Evolutionary conservation across 768 basidiomycete species (phyloP).

Genomic region (Lentinula sp.): DNA sequence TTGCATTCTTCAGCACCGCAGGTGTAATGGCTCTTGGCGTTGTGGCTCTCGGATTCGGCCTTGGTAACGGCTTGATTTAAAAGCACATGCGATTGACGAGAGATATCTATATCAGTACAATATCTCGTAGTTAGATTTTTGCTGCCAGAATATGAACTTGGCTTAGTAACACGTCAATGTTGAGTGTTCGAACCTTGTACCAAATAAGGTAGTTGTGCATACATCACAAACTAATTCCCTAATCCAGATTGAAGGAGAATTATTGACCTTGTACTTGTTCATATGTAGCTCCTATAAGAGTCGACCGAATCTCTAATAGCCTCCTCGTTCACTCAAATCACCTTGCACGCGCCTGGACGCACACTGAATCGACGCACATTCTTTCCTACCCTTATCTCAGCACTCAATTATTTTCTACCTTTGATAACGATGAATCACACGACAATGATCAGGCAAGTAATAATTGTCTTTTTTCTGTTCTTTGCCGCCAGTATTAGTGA

Average conservation of each 20-base stretch:
- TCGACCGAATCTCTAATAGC: not conserved
- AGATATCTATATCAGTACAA: too few relatives aligned
- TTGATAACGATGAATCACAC: not conserved
- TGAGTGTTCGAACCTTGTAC: not conserved
- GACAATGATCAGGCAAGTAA: not conserved
- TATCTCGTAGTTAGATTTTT: too few relatives aligned
- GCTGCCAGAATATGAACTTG: too few relatives aligned
- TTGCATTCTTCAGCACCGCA: not conserved
- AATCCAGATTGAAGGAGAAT: not conserved
- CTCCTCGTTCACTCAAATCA: not conserved
- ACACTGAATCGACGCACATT: not conserved
- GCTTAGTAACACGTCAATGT: too few relatives aligned
- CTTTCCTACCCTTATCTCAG: too few relatives aligned
- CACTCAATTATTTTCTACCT: not conserved
- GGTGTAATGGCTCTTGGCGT: not conserved
- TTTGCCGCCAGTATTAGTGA: not conserved
- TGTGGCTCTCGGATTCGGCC: not conserved
- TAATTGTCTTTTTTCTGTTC: not conserved
- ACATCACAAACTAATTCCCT: not conserved
- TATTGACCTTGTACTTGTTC: not conserved
- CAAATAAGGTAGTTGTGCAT: not conserved
- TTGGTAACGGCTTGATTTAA: not conserved
- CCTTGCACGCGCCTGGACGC: not conserved
- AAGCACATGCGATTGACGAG: not conserved
- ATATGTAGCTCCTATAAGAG: not conserved